Conservation (phyloP, 495 filamentous ascomycete genomes). For the Penicillium desertorum region DNA sequence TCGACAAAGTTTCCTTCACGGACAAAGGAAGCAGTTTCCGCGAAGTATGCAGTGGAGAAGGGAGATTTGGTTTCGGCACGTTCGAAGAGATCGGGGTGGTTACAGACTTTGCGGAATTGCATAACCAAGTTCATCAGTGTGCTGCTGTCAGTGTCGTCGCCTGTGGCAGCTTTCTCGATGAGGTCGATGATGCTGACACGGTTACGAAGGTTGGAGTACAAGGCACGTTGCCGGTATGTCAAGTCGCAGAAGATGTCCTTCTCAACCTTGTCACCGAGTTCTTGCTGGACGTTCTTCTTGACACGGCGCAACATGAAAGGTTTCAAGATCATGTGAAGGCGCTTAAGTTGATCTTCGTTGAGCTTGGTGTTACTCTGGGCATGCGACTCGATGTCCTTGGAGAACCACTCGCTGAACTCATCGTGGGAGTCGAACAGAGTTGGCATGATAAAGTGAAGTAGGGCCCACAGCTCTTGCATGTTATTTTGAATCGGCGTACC, state of each 20-base stretch:
- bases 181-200: conserved; percentile 98
- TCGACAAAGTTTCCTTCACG: conserved; percentile 79
- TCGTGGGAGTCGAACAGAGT: conserved; percentile 97
- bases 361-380: conserved; percentile 98
- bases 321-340: conserved; percentile 97
- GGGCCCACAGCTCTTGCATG: conserved; percentile 98
- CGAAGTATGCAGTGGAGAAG: conserved; percentile 77
- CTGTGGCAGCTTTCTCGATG: conserved; percentile 93
- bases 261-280: conserved; percentile 98
- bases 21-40: conserved; percentile 91
- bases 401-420: conserved; percentile 99
- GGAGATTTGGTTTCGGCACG: conserved; percentile 88
- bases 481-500: conserved; percentile 99
- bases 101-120: conserved; percentile 99
- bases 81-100: conserved; percentile 96
- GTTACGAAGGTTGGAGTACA: conserved; percentile 86
- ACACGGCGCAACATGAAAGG: conserved; percentile 99
- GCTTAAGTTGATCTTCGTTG: conserved; percentile 94
- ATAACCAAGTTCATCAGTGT: conserved; percentile 99
- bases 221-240: conserved; percentile 94
- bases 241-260: conserved; percentile 94
- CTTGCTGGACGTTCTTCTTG: conserved; percentile 98
- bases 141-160: conserved; percentile 90
- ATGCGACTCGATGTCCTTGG: conserved; percentile 98
- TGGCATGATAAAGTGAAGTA: conserved; percentile 99